Evolutionary conservation across 495 filamentous ascomycete species (phyloP).

Genomic region (Aspergillus asperescens): DNA sequence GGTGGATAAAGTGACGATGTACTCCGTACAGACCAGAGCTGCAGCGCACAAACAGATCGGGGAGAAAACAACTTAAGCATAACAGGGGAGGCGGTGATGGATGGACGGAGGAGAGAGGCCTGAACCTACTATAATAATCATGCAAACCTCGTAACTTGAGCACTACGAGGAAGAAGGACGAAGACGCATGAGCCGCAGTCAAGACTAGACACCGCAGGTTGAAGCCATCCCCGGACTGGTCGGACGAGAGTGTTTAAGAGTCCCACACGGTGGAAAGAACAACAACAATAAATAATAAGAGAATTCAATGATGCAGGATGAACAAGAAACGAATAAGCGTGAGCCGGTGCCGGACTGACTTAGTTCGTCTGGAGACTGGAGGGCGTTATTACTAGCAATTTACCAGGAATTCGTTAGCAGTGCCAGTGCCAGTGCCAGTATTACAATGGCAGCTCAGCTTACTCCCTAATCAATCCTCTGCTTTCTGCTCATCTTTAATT

Average conservation of each 20-base stretch:
- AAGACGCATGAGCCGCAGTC: neutral
- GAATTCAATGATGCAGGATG: too few relatives aligned
- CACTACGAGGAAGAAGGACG: neutral
- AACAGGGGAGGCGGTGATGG: neutral
- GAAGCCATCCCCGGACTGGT: slow-evolving; percentile 16
- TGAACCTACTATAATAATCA: slow-evolving; percentile 1
- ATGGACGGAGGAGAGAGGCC: neutral
- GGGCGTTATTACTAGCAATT: too few relatives aligned
- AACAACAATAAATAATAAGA: neutral
- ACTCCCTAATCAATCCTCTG: neutral
- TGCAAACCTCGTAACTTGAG: neutral
- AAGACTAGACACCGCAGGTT: neutral
- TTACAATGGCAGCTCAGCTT: slow-evolving; percentile 17
- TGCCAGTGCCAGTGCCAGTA: neutral
- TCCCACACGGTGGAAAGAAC: slow-evolving; percentile 5
- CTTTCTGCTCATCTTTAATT: neutral
- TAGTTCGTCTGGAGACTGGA: slow-evolving; percentile 5
- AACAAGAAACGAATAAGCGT: slow-evolving; percentile 21
- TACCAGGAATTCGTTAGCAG: too few relatives aligned
- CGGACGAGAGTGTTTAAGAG: slow-evolving; percentile 23
- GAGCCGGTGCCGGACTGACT: slow-evolving; percentile 15
- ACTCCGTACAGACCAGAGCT: neutral
- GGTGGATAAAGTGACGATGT: neutral
- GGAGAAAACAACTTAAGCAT: neutral
- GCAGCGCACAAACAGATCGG: neutral